Evolutionary conservation across 805 yeast species (phyloP), one percentile per base, ranked within the genome.

Genomic region (Hanseniaspora vineae): DNA sequence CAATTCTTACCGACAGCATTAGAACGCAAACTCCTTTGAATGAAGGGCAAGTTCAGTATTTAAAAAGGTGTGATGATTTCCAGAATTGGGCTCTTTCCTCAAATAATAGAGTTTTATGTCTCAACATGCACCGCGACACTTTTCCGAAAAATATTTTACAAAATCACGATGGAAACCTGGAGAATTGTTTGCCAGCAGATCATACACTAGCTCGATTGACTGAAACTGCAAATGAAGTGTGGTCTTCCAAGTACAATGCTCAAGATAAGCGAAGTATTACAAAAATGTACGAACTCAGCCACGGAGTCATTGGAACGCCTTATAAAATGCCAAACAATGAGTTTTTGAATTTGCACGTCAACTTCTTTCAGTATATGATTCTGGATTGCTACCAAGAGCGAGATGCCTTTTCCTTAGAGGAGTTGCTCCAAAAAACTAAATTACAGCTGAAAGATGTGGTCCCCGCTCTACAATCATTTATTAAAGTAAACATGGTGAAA

Each of bases 261-360:
- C 19, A 37, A 5, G 10, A 37, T 11, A 14, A n/a, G 19, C n/a
- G 17, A 10, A n/a, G 40, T 37, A 5, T 37, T 14, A 14, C 17
- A 5, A 18, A 10, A 10, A n/a, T 37, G 40, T 18, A n/a, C 19
- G 40, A 18, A 10, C 17, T 37, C 6, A 37, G 40, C n/a, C 40
- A 37, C 31, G 43, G 43, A 10, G 31, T 40, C 14, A 15, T 40
- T 19, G 31, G 13, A 20, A 19, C 31, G 6, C 39, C 37, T 15
- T 3, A 31, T 8, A 18, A 12, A 31, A n/a, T 42, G 23, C 44
- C 17, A 31, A 31, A 15, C 51, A 52, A 1, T 54, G 52, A 0
- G 32, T n/a, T 31, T 43, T 45, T 33, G 37, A 15, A 20, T 37
- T 35, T 11, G 31, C 19, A 15, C 20, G 29, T 40, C 17, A 40